Evolutionary conservation across 2,329 filamentous ascomycete genomes (phyloP), one percentile per base, ranked within the genome.

Genomic region (Paracorniculantispora psalliotae): DNA sequence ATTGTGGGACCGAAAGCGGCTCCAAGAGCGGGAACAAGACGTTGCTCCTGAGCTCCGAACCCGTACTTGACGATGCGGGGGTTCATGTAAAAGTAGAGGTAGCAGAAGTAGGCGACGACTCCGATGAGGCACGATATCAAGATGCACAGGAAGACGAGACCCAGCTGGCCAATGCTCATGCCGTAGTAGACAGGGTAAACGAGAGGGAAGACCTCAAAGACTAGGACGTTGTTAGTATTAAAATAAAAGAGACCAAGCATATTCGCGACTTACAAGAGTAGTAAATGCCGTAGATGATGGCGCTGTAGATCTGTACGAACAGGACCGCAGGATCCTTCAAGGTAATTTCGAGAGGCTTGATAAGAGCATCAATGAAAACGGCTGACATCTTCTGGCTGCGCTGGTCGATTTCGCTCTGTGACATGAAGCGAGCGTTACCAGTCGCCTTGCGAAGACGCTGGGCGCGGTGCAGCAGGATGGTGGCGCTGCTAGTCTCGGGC

Each of bases 161-260:
- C 83, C 62, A 82, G 72, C 63, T 84, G 68, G 33, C 84, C 83
- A 2, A 81, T 70, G 60, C 76, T 80, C 79, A 89, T 86, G 67
- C 73, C 69, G 71, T 89, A 88, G 65, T 79, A 73, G 41, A 76
- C 76, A 2, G 78, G 77, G 68, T 85, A 89, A 58, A 88, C 83
- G 15, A 86, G 73, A 4, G 85, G 84, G 69, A 88, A 88, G n/a
- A 81, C 81, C 65, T 88, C 85, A 67, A 88, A 88, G 70, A 75
- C 71, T 73, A 26, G 8, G 15, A n/a, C 10, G 12, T 1, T 28
- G 48, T 49, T 15, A 57, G 62, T 67, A 61, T 67, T 55, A 12
- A 17, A 43, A 23, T 5, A 35, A 13, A 2, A 17, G 23, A 1
- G 28, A 12, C 10, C 44, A 19, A 21, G 4, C 4, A 23, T 7